Evolutionary conservation across 1,284 basidiomycete genomes (phyloP).

Genomic region (Crepidotus sp.): DNA sequence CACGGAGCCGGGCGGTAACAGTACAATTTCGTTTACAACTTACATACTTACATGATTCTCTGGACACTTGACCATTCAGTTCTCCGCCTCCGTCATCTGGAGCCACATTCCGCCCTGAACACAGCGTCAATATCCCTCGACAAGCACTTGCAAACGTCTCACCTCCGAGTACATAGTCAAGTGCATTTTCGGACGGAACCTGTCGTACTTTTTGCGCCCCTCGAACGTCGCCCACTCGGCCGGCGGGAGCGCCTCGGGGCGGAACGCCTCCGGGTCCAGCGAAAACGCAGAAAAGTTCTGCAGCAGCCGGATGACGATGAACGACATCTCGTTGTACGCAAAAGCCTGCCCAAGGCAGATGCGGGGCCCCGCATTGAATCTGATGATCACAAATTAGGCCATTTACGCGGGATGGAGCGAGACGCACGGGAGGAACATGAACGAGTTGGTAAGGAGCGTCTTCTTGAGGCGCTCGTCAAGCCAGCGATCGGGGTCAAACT

Average conservation of each 20-base stretch:
- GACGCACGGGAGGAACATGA: constrained; percentile 21
- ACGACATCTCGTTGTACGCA: constrained; percentile 52
- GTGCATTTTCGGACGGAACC: constrained; percentile 31
- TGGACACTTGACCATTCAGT: too few species aligned
- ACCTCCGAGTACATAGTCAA: constrained; percentile 31
- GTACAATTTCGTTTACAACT: not conserved
- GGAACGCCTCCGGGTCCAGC: constrained; percentile 31
- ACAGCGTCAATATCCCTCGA: not conserved
- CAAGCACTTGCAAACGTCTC: not conserved
- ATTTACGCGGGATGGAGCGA: not conserved
- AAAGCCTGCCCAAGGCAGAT: constrained; percentile 29
- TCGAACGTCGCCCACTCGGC: constrained; percentile 26
- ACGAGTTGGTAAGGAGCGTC: constrained; percentile 20
- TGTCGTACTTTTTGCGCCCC: constrained; percentile 30
- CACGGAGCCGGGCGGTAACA: too few species aligned
- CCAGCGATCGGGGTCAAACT: constrained; percentile 22
- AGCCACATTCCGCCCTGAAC: constrained; percentile 17
- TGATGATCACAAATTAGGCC: not conserved
- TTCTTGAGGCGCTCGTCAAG: constrained; percentile 21
- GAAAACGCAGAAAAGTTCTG: constrained; percentile 35
- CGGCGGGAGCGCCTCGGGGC: constrained; percentile 27
- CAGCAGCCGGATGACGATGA: constrained; percentile 43
- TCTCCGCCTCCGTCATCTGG: constrained; percentile 13
- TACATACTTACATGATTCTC: not conserved
- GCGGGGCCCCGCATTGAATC: constrained; percentile 23